A percentile compares a stretch with the other conserved stretches of the same genome.
Evolutionary conservation across 2,329 filamentous ascomycete genomes (phyloP).

Genomic region (Cercospora canescens): DNA sequence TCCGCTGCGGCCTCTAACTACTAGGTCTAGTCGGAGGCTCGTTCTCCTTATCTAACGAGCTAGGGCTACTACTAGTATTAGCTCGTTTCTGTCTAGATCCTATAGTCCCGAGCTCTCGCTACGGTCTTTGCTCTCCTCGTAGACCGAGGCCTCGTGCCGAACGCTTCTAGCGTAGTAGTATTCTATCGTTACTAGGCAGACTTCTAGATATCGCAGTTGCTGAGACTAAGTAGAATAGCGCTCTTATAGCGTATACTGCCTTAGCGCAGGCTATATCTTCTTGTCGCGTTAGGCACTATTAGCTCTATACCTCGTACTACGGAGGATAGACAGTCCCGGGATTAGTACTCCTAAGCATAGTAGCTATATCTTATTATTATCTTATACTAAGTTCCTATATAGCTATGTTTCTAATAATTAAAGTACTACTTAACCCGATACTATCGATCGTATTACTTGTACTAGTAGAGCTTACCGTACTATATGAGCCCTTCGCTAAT

Average conservation of each 20-base stretch:
- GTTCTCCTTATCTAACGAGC: background rate
- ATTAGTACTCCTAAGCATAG: constrained; percentile 10
- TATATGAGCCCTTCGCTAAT: constrained; percentile 7
- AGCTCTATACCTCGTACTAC: constrained; percentile 10
- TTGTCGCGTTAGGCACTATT: background rate
- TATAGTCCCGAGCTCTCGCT: background rate
- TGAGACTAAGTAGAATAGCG: background rate
- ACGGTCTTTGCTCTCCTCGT: background rate
- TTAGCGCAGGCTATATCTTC: background rate
- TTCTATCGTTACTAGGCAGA: background rate
- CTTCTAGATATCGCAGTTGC: background rate
- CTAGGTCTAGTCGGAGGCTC: background rate
- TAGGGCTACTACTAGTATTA: background rate
- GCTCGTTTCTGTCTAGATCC: background rate
- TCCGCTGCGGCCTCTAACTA: background rate
- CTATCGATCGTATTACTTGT: too few species aligned
- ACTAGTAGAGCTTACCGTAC: background rate
- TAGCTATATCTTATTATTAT: constrained; percentile 11
- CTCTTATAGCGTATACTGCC: background rate
- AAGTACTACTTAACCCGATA: too few species aligned
- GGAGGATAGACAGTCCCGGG: constrained; percentile 1
- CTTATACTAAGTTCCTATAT: constrained; percentile 10
- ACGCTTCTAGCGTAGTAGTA: background rate
- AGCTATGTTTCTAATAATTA: background rate
- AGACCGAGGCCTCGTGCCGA: background rate